Evolutionary conservation across 2,329 filamentous ascomycete genomes (phyloP).

Genomic region (Exophiala dermatitidis): DNA sequence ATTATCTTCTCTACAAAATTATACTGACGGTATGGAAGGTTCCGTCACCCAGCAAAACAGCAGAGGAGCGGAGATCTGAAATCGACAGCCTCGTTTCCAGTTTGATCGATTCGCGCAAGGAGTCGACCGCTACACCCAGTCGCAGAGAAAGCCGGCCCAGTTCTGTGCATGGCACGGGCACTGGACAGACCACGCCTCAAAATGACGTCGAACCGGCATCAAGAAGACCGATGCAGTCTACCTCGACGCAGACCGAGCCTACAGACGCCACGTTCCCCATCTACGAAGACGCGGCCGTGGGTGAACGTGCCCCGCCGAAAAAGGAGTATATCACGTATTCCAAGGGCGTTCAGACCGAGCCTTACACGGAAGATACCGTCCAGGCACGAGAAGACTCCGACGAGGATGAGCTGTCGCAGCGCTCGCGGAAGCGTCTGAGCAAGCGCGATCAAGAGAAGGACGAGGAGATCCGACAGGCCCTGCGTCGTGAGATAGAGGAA

Average conservation of each 20-base stretch:
- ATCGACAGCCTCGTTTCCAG: slow-evolving; percentile 72
- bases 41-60: slow-evolving; percentile 21
- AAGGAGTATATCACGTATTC: slow-evolving; percentile 89
- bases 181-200: slow-evolving; percentile 70
- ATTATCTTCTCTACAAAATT: background rate
- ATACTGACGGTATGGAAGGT: slow-evolving; percentile 16
- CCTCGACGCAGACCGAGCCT: slow-evolving; percentile 62
- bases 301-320: slow-evolving; percentile 33
- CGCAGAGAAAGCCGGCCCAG: slow-evolving; percentile 65
- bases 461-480: slow-evolving; percentile 77
- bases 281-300: slow-evolving; percentile 66
- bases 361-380: slow-evolving; percentile 41
- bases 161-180: slow-evolving; percentile 74
- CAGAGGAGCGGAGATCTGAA: slow-evolving; percentile 22
- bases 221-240: slow-evolving; percentile 38
- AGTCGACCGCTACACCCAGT: slow-evolving; percentile 32
- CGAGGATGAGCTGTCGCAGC: slow-evolving; percentile 55
- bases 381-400: slow-evolving; percentile 53
- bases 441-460: slow-evolving; percentile 73
- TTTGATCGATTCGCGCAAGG: slow-evolving; percentile 63
- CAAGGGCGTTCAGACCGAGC: slow-evolving; percentile 84
- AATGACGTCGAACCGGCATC: slow-evolving; percentile 39
- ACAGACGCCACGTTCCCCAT: slow-evolving; percentile 68
- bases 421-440: slow-evolving; percentile 64
- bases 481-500: slow-evolving; percentile 85